A percentile compares a stretch with the other conserved stretches of the same genome.
These are phyloP conservation scores for Pulveroboletus sp. DNA, from an alignment of 768 basidiomycete species.

Conservation along the genomic window DNA sequence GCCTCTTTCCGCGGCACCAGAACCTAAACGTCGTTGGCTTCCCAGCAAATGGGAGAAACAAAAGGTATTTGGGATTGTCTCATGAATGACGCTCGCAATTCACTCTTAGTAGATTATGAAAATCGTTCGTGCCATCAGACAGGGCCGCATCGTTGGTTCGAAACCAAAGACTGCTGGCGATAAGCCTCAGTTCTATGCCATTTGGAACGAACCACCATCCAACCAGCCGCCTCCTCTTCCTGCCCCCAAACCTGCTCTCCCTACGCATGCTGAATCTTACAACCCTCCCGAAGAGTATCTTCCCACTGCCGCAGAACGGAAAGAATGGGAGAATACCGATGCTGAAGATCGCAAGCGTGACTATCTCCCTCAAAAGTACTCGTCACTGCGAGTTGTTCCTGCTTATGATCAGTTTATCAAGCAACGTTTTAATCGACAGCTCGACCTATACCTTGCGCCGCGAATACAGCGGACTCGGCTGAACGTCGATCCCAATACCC, in stretches of 20 bases:
- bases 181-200: constrained; percentile 73
- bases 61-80: constrained; percentile 59
- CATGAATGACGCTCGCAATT: neutral
- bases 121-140: constrained; percentile 96
- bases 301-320: constrained; percentile 76
- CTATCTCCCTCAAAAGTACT: constrained; percentile 85
- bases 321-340: constrained; percentile 79
- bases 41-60: constrained; percentile 99
- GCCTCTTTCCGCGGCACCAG: constrained; percentile 88
- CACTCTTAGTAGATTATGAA: constrained; percentile 80
- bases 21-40: constrained; percentile 95
- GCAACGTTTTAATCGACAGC: constrained; percentile 88
- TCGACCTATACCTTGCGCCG: constrained; percentile 96
- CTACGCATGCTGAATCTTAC: constrained; percentile 95
- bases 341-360: constrained; percentile 88
- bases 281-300: constrained; percentile 98
- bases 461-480: constrained; percentile 84
- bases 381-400: constrained; percentile 84
- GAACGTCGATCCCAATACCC: constrained; percentile 86
- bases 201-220: constrained; percentile 84
- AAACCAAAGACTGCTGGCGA: constrained; percentile 74
- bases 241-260: constrained; percentile 87
- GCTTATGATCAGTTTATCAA: constrained; percentile 91
- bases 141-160: constrained; percentile 89
- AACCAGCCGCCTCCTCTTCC: constrained; percentile 83